Conservation (phyloP, 495 filamentous ascomycete species). For the Xylaria longipes region DNA sequence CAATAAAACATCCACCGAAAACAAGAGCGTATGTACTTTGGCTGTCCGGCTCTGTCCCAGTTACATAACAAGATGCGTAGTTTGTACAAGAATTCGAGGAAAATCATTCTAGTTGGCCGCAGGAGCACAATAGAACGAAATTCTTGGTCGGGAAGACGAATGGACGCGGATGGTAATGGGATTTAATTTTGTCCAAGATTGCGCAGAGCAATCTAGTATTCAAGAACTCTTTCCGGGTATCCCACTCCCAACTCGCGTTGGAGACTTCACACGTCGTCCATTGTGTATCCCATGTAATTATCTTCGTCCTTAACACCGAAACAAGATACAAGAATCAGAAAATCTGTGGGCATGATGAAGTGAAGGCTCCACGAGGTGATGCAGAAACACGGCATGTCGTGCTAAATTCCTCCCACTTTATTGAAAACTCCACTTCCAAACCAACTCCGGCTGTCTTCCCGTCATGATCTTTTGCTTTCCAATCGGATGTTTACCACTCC, state of each 20-base stretch:
- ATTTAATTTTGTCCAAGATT: slow-evolving; percentile 13
- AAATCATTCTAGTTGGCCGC: not conserved
- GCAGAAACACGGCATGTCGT: slow-evolving; percentile 8
- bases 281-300: slow-evolving; percentile 10
- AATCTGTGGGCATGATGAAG: not conserved
- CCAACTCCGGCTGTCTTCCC: slow-evolving; percentile 43
- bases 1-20: slow-evolving; percentile 15
- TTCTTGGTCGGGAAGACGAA: slow-evolving; percentile 1
- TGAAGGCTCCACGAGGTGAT: not conserved
- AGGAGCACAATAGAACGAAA: not conserved
- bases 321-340: slow-evolving; percentile 29
- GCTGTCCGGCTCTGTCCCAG: not conserved
- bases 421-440: slow-evolving; percentile 22
- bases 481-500: slow-evolving; percentile 25
- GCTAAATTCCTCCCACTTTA: slow-evolving; percentile 1
- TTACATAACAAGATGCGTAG: not conserved
- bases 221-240: slow-evolving; percentile 3
- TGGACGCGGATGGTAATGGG: slow-evolving; percentile 3
- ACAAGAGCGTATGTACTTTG: not conserved
- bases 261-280: slow-evolving; percentile 10
- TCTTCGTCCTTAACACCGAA: slow-evolving; percentile 16
- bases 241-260: not conserved
- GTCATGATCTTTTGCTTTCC: slow-evolving; percentile 46
- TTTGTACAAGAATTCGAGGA: slow-evolving; percentile 5
- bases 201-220: slow-evolving; percentile 2